Conservation (phyloP, 139 green algal species). For the Yamagishiella unicocca region DNA sequence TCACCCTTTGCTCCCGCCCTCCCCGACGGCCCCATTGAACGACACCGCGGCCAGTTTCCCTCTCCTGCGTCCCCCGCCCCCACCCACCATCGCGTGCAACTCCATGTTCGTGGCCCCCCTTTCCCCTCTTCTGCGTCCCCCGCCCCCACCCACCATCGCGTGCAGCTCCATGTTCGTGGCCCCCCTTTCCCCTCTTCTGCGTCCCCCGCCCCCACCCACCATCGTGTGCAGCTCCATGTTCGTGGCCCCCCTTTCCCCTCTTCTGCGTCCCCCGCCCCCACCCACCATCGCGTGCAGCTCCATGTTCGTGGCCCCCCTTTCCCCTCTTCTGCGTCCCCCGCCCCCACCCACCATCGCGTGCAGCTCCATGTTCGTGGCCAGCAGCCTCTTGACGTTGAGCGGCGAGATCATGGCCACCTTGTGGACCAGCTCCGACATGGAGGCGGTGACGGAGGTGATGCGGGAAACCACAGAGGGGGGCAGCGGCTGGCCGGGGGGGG, state of each 20-base stretch:
- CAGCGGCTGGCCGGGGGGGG: conserved; percentile 1
- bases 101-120: too few species aligned
- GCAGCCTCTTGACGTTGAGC: conserved; percentile 30
- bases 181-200: neutral
- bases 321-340: neutral
- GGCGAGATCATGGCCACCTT: conserved; percentile 48
- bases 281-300: neutral
- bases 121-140: too few species aligned
- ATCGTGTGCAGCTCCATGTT: neutral
- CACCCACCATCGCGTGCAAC: too few species aligned
- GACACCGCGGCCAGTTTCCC: too few species aligned
- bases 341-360: conserved; percentile 28
- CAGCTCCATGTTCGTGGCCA: conserved; percentile 46
- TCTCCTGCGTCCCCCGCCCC: too few species aligned
- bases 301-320: neutral
- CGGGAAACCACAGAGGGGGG: conserved; percentile 5
- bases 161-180: neutral
- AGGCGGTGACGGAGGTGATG: conserved; percentile 41
- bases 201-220: too few species aligned
- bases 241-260: neutral
- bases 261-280: neutral
- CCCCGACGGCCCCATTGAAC: too few species aligned
- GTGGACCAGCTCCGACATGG: conserved; percentile 43
- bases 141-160: neutral
- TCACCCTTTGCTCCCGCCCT: too few species aligned